Base-by-base conservation (phyloP, 495 filamentous ascomycete species). In the Tricharina praecox region DNA sequence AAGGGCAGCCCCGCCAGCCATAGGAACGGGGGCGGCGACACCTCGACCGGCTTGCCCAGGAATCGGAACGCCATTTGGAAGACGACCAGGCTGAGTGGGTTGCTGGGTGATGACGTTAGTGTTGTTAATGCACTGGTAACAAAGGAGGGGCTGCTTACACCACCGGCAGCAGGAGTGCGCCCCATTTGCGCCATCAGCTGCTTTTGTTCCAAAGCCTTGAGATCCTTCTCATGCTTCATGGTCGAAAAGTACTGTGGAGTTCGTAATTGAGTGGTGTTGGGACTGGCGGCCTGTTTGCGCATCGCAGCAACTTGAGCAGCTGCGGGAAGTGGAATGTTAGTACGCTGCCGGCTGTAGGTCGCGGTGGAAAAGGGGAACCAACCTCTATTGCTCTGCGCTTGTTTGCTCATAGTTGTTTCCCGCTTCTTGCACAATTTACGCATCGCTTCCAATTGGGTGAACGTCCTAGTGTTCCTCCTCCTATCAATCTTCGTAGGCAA, bases 401-500 rank as follows among this genome's bases (percentile, higher is more conserved):
- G 81, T 66, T 96, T 96, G 59, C 88, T 84, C 20, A 75, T 63
- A 33, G 73, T 71, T 3, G 78, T 79, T 67, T 97, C 90, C 33
- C 85, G 72, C 67, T 93, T 95, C 67, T 93, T 92, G 4, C 88
- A 88, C 50, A 92, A 61, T 62, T 96, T 97, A 34, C 86, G 76
- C 82, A 96, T 93, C 3, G 79, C 81, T 65, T 96, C 90, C 62
- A 96, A 77, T 45, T 96, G 68, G 16, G 80, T 80, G 48, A 96
- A 70, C 55, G 93, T 82, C 52, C 81, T 82, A 19, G 80, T 82
- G 43, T 85, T 85, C 56, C 83, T 74, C 48, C 85, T 72, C 46
- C 87, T 75, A 49, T 95, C 87, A 40, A 96, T 86, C 20, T 81
- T 75, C 67, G 60, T 42, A 3, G 58, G 58, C 10, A 49, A 45